Conservation (phyloP, 2,329 filamentous ascomycete genomes). For the Penicillium palitans region DNA sequence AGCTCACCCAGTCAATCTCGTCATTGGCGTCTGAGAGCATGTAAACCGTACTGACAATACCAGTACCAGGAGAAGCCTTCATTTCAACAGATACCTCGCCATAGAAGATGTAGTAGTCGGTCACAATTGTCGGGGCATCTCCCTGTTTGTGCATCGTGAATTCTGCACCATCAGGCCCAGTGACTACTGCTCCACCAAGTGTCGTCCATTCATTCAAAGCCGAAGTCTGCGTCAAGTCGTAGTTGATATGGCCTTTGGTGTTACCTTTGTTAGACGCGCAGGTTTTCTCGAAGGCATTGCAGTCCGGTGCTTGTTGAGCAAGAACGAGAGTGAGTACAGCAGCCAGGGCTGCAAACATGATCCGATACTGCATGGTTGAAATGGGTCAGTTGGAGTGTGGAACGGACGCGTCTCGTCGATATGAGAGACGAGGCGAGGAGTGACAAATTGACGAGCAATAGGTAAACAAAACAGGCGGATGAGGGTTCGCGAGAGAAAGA, state of each 20-base stretch:
- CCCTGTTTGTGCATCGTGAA: neutral
- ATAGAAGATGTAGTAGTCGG: slow-evolving; percentile 1
- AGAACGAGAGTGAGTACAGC: neutral
- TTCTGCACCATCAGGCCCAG: neutral
- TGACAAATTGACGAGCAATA: neutral
- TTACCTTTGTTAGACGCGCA: neutral
- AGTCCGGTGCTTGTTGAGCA: neutral
- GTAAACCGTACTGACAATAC: neutral
- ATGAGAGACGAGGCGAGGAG: neutral
- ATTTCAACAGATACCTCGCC: neutral
- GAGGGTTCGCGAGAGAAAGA: no score
- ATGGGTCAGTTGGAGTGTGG: neutral
- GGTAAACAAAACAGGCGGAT: neutral
- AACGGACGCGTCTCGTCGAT: neutral
- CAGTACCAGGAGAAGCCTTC: neutral
- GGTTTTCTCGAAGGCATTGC: neutral
- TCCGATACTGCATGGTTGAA: neutral
- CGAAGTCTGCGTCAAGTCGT: neutral
- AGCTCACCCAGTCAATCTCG: neutral
- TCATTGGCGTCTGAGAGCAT: neutral
- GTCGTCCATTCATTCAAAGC: neutral
- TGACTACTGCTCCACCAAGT: neutral
- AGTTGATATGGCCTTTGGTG: neutral
- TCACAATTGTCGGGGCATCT: neutral
- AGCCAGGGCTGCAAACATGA: neutral